phyloP scores from a whole-genome alignment of 2,329 filamentous ascomycete genomes.

The Hypoxylon sp. region DNA sequence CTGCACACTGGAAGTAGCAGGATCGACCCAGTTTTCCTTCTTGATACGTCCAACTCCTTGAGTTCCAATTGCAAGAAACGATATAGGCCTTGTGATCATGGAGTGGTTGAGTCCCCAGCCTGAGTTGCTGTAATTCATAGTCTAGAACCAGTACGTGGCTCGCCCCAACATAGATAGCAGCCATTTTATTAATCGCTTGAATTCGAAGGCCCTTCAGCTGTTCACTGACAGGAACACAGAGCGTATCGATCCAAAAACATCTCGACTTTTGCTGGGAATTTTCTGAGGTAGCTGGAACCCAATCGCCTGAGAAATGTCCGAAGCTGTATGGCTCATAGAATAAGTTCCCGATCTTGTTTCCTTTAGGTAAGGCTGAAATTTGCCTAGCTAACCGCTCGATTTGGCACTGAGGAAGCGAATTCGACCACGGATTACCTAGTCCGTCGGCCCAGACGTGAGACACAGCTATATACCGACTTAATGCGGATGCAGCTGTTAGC shows the following conservation, averaged over 20 bases:
- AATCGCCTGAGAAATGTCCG: not conserved
- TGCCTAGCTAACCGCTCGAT: not conserved
- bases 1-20: not conserved
- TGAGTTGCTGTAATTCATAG: slow-evolving; percentile 5
- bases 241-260: not conserved
- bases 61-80: slow-evolving; percentile 1
- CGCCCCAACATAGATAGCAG: not conserved
- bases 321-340: no score
- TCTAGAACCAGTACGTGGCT: slow-evolving; percentile 5
- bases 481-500: not conserved
- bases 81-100: not conserved
- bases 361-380: not conserved
- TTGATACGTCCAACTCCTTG: slow-evolving; percentile 1
- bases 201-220: not conserved
- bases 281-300: not conserved
- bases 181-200: slow-evolving; percentile 1
- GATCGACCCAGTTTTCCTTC: not conserved
- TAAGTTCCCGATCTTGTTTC: not conserved
- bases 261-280: not conserved
- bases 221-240: not conserved
- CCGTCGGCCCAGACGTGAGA: slow-evolving; percentile 6
- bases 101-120: not conserved
- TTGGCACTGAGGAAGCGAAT: slow-evolving; percentile 1
- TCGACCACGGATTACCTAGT: not conserved
- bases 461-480: not conserved